Conservation (phyloP, 1,139 yeast genomes). For the Pichia sp. region DNA sequence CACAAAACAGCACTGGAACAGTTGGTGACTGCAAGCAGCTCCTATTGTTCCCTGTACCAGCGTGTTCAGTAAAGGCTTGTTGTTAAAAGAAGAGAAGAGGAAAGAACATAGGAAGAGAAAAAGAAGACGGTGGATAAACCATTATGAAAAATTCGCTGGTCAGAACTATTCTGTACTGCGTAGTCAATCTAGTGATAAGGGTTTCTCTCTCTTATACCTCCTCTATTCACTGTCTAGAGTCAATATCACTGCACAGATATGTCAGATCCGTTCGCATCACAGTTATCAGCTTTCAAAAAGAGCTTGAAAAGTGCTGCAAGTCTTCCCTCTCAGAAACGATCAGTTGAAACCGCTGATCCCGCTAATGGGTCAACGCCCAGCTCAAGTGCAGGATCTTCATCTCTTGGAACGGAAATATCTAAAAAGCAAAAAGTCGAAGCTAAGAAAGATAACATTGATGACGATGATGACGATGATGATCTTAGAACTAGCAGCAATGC, state of each 20-base stretch:
- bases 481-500: not conserved
- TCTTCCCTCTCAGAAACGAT: slow-evolving; percentile 12
- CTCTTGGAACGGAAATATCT: slow-evolving; percentile 1
- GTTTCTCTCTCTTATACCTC: not conserved
- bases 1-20: not conserved
- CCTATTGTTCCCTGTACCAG: not conserved
- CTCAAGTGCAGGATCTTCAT: slow-evolving; percentile 3
- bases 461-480: not conserved
- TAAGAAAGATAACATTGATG: not conserved
- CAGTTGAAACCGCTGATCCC: not conserved
- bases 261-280: slow-evolving; percentile 38
- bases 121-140: not conserved
- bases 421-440: slow-evolving; percentile 1
- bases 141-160: not conserved
- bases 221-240: no score
- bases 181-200: not conserved
- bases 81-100: not conserved
- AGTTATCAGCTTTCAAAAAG: slow-evolving; percentile 53
- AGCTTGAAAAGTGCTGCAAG: slow-evolving; percentile 34
- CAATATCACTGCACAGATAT: no score
- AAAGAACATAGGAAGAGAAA: not conserved
- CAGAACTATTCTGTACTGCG: no score
- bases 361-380: slow-evolving; percentile 13
- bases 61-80: not conserved
- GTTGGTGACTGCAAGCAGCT: not conserved